Conservation (phyloP, 345 rosid species). For the Draba incana region DNA sequence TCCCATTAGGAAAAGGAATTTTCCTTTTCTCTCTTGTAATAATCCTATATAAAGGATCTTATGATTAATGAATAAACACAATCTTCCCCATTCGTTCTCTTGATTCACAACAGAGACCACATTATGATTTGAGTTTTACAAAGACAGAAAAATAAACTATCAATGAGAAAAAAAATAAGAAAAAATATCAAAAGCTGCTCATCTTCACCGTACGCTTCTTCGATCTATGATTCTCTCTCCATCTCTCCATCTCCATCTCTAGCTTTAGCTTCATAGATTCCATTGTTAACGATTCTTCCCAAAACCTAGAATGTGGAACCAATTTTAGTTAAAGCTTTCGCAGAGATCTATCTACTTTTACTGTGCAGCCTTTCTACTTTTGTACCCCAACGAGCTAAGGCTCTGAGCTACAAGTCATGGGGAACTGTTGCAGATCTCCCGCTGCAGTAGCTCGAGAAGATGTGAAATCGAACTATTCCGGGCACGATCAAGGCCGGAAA, state of each 20-base stretch:
- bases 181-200: conserved; percentile 31
- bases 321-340: conserved; percentile 35
- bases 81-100: too few species aligned
- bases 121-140: conserved; percentile 34
- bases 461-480: conserved; percentile 79
- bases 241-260: not conserved
- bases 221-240: conserved; percentile 35
- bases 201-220: conserved; percentile 44
- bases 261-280: conserved; percentile 22
- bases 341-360: conserved; percentile 35
- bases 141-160: conserved; percentile 4
- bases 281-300: conserved; percentile 33
- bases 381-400: conserved; percentile 21
- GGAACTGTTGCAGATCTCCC: conserved; percentile 99
- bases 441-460: conserved; percentile 97
- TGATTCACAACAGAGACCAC: too few species aligned
- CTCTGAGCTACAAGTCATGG: conserved; percentile 53
- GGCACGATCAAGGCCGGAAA: conserved; percentile 70
- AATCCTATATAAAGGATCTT: too few species aligned
- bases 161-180: not conserved
- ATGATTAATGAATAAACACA: too few species aligned
- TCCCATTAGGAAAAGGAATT: too few species aligned
- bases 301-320: conserved; percentile 48
- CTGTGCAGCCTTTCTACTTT: conserved; percentile 16
- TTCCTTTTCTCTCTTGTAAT: too few species aligned